Evolutionary conservation across 805 yeast species (phyloP).

Genomic region (Cyberlindnera subsufficiens): DNA sequence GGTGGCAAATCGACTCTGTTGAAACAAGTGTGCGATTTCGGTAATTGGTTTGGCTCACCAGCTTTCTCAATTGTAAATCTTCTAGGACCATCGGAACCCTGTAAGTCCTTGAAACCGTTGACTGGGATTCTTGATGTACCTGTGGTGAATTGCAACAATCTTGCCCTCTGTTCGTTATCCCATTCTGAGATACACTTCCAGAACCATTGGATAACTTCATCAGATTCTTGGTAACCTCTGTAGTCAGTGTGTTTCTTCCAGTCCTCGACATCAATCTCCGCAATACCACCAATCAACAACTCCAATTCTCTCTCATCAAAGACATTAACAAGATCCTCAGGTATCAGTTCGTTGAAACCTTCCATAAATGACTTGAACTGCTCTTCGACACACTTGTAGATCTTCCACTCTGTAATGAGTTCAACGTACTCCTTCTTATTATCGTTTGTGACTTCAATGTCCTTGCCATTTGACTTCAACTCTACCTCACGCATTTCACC

Average conservation of each 20-base stretch:
- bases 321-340: constrained; percentile 93
- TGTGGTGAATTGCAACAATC: constrained; percentile 93
- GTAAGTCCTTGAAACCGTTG: constrained; percentile 96
- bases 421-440: constrained; percentile 95
- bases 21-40: constrained; percentile 98
- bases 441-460: constrained; percentile 90
- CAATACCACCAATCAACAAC: constrained; percentile 94
- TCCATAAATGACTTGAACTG: constrained; percentile 95
- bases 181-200: constrained; percentile 91
- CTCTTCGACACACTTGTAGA: constrained; percentile 85
- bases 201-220: constrained; percentile 97
- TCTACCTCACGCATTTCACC: constrained; percentile 90
- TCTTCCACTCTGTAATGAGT: constrained; percentile 92
- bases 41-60: constrained; percentile 87
- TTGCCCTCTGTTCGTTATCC: constrained; percentile 96
- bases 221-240: constrained; percentile 94
- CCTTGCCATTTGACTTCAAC: constrained; percentile 80
- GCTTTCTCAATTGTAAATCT: constrained; percentile 98
- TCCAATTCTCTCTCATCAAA: constrained; percentile 98
- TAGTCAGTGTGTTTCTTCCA: constrained; percentile 99
- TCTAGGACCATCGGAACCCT: constrained; percentile 99
- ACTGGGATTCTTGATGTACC: constrained; percentile 99
- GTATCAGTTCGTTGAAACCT: constrained; percentile 95
- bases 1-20: constrained; percentile 98
- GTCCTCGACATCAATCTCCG: constrained; percentile 96